Base-by-base conservation (phyloP, 139 green algal genomes). In the Micromonas pusilla region DNA sequence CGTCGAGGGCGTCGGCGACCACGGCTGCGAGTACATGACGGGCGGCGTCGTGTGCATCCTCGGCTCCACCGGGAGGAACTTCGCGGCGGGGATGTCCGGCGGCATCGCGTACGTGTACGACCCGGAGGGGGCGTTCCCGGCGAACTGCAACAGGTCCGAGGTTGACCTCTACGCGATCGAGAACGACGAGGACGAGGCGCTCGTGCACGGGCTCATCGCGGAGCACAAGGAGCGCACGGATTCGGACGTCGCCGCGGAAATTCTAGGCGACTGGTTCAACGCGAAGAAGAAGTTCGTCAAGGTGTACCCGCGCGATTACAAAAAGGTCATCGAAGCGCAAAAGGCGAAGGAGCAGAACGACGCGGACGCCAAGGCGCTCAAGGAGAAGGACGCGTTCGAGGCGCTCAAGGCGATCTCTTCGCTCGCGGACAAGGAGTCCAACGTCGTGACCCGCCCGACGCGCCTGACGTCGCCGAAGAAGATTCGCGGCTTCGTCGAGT, bases 1-100 rank as follows among this genome's bases (percentile, higher is more conserved):
- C 20, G 94, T 97, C 32, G 93, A 98, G 88, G 92, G 93, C 77
- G 86, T 93, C 62, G 93, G 93, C 32, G 93, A 98, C 82, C 93
- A 98, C 85, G 92, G 81, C 25, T 93, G 85, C 80, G 93, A 98
- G 87, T 98, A 98, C 90, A 98, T 98, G 93, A 98, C 93, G 1
- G 93, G 93, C 32, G 93, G 93, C 67, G 86, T 87, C 5, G 87
- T 88, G 0, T 87, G 97, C 71, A 88, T 98, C 28, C 89, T 98
- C 63, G 93, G 93, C 30, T 65, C 72, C 36, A 93, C 86, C 6
- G 93, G 93, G 62, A 92, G 92, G 82, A 98, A 98, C 87, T 97
- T 98, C 85, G 94, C 89, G 1, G 93, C 93, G 2, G 93, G 93
- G 72, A 98, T 98, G 93, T 88, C 71, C 72, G 93, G 93, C 63